Evolutionary conservation across 164 flowering plant genomes (phyloP).

Genomic region (Paratinospora sagittata): DNA sequence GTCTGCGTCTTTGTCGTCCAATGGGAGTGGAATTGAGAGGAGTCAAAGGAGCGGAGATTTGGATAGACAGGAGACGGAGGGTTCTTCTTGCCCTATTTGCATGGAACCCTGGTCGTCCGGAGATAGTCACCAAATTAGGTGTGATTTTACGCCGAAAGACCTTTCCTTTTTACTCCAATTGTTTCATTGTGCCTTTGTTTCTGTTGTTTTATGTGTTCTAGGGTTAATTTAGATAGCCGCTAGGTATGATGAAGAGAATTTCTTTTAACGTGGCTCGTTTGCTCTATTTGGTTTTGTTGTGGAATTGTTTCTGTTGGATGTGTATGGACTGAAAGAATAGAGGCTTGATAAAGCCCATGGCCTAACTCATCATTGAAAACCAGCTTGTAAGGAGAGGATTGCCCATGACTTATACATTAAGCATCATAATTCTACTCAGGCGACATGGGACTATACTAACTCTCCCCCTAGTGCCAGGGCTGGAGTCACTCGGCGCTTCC

Average conservation of each 20-base stretch:
- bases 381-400: too few relatives aligned
- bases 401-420: too few relatives aligned
- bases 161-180: neutral
- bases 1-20: too few relatives aligned
- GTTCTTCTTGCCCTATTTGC: conserved; percentile 59
- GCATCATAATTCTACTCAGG: too few relatives aligned
- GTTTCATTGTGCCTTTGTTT: neutral
- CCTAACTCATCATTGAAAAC: too few relatives aligned
- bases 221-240: neutral
- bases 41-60: neutral
- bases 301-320: too few relatives aligned
- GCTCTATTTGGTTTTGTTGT: too few relatives aligned
- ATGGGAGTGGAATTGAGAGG: conserved; percentile 1
- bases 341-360: too few relatives aligned
- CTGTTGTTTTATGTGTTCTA: neutral
- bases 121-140: conserved; percentile 44
- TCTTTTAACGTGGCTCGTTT: neutral
- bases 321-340: too few relatives aligned
- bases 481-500: too few relatives aligned
- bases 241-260: neutral
- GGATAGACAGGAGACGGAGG: conserved; percentile 38
- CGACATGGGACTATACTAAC: too few relatives aligned
- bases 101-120: conserved; percentile 54
- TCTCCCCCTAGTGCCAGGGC: too few relatives aligned
- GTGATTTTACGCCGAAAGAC: neutral